phyloP scores from a whole-genome alignment of 1,284 basidiomycete species.

The Puccinia triticina region DNA sequence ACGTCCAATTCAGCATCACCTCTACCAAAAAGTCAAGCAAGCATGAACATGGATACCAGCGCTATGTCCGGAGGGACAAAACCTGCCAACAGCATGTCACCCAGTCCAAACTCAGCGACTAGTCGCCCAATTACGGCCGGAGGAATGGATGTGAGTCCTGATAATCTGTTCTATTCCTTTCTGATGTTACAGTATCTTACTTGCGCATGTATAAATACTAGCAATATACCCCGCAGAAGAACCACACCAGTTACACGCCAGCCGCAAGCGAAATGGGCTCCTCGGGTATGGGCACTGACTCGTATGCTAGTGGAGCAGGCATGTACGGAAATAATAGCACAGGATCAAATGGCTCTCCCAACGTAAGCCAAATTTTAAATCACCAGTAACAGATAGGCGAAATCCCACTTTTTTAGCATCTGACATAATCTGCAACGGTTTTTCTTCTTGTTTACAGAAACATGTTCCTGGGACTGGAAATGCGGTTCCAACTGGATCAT shows the following conservation, averaged over 20 bases:
- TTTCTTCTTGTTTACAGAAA: neutral
- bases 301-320: neutral
- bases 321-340: neutral
- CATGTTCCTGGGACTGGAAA: no score
- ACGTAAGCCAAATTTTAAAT: neutral
- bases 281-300: neutral
- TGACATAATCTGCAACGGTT: neutral
- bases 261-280: neutral
- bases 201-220: neutral
- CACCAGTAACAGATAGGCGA: neutral
- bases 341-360: neutral
- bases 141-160: neutral
- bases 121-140: neutral
- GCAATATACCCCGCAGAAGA: neutral
- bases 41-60: constrained; percentile 10
- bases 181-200: neutral
- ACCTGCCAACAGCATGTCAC: neutral
- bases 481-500: neutral
- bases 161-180: neutral
- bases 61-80: neutral
- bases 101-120: neutral
- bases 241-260: neutral
- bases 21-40: neutral
- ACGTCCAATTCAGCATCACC: neutral
- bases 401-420: neutral